Evolutionary conservation across 371 early-diverging fungal genomes (phyloP).

Genomic region (Nematocida minor): DNA sequence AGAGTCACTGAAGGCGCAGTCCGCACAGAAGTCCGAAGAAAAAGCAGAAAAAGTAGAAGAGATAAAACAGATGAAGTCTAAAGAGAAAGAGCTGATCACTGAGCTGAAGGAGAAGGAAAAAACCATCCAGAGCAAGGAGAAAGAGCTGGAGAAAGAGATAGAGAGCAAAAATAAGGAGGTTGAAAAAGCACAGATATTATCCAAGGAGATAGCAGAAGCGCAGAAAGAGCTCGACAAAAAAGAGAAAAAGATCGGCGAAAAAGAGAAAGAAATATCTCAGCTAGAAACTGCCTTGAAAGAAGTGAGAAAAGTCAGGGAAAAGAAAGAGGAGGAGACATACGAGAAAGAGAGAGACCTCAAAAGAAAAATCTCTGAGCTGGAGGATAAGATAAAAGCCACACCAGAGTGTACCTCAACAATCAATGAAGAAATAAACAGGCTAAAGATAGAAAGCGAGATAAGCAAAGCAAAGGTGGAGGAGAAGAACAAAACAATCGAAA

Average conservation of each 20-base stretch:
- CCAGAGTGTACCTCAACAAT: not conserved
- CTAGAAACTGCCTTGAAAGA: constrained; percentile 1
- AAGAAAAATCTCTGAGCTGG: constrained; percentile 16
- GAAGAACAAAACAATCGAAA: constrained; percentile 42
- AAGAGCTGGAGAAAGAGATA: not conserved
- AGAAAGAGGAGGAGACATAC: constrained; percentile 25
- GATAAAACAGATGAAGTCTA: not conserved
- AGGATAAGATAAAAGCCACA: not conserved
- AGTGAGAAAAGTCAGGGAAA: not conserved
- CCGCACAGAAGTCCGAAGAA: not conserved
- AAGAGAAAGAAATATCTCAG: constrained; percentile 15
- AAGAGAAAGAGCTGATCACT: not conserved
- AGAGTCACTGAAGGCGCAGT: not conserved
- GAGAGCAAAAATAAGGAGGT: not conserved
- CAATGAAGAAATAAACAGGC: constrained; percentile 6
- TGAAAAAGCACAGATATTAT: not conserved
- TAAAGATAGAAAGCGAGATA: constrained; percentile 46
- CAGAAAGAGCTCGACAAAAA: constrained; percentile 1
- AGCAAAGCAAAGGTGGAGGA: constrained; percentile 45
- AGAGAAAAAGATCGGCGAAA: constrained; percentile 20
- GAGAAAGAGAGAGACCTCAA: constrained; percentile 28
- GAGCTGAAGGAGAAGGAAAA: constrained; percentile 3
- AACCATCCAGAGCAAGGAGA: not conserved
- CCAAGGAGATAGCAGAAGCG: not conserved
- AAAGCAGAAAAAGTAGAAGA: not conserved